Evolutionary conservation across 345 rosid species (phyloP), one percentile per base, ranked within the genome.

Genomic region (Eucalyptus viminalis): DNA sequence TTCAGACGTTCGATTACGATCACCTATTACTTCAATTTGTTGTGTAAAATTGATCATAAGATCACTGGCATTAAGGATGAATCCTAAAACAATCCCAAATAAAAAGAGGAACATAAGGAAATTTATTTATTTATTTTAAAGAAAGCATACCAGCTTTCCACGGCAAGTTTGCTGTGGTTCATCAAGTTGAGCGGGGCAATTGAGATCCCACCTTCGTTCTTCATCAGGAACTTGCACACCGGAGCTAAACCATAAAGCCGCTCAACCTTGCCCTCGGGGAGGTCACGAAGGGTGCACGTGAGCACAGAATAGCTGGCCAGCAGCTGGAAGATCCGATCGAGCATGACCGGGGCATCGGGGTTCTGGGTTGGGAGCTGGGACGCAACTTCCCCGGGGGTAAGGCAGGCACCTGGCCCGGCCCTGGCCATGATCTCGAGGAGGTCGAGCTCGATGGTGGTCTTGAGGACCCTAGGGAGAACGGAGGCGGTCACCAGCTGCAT

Each of bases 201-300:
- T 1, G 99, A 91, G n/a, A 95, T 97, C 50, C 98, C 99, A 89
- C 96, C 99, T 88, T 96, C 96, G 87, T 97, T 95, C 91, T 94
- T 96, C 62, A 93, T 93, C 92, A 97, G 90, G 93, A 89, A 97
- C 92, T 96, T 96, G 91, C 97, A 94, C 87, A 97, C 99, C n/a
- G 97, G 97, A 17, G 94, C 99, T 34, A 94, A 92, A 16, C 96
- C 96, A 11, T 97, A 97, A 19, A 95, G 91, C 91, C 98, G 88
- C 92, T 96, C 95, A 9, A 92, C 90, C 62, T 86, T 89, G 16
- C 94, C 96, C 29, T 89, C 96, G 7, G 95, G 91, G 21, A 92
- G 91, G 21, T 76, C 86, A 40, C 91, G 91, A 27, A 91, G 40
- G 37, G 94, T 91, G 94, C 94, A 96, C 51, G 92, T 95, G 60